Evolutionary conservation across 2,329 filamentous ascomycete genomes (phyloP).

Genomic region (Penicillium psychrosexuale): DNA sequence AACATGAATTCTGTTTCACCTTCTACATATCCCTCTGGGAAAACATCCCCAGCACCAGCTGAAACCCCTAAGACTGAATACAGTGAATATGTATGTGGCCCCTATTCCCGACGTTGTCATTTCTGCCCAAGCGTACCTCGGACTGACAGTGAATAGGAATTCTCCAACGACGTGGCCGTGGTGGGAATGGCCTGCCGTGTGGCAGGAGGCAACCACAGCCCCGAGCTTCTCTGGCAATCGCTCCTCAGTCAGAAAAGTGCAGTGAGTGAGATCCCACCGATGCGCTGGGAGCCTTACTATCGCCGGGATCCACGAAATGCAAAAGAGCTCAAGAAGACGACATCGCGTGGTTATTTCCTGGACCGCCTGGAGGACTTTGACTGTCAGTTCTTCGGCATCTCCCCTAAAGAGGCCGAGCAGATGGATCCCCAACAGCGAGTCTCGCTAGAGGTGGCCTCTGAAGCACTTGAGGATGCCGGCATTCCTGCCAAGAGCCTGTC

Average conservation of each 20-base stretch:
- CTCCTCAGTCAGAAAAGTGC: conserved; percentile 29
- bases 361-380: conserved; percentile 30
- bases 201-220: conserved; percentile 29
- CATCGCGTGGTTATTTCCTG: conserved; percentile 32
- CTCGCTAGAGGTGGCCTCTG: conserved; percentile 21
- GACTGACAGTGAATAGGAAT: conserved; percentile 2
- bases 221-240: conserved; percentile 35
- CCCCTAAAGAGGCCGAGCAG: conserved; percentile 26
- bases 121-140: neutral
- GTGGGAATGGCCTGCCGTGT: conserved; percentile 35
- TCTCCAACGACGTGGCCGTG: conserved; percentile 29
- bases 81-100: neutral
- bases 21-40: neutral
- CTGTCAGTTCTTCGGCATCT: conserved; percentile 28
- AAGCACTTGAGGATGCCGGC: conserved; percentile 27
- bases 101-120: neutral
- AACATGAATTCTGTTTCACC: neutral
- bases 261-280: conserved; percentile 28
- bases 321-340: conserved; percentile 25
- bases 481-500: conserved; percentile 17
- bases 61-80: neutral
- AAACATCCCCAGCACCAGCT: neutral
- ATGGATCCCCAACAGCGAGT: conserved; percentile 35
- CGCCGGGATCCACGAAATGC: conserved; percentile 27
- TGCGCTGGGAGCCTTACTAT: conserved; percentile 34